phyloP scores from a whole-genome alignment of 1,284 basidiomycete species.

The Ceratobasidium papillatum region DNA sequence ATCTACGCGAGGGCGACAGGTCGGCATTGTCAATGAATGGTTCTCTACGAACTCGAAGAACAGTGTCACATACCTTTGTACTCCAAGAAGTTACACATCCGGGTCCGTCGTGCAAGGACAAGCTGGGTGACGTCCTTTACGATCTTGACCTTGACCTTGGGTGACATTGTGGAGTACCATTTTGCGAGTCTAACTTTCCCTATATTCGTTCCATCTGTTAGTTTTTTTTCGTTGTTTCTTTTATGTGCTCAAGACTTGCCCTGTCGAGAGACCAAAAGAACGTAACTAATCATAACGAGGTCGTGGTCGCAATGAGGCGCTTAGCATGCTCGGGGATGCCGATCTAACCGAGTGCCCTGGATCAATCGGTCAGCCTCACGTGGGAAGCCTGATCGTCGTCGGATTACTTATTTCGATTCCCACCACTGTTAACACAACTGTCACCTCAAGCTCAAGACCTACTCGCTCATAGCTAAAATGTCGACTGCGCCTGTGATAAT shows the following conservation, averaged over 20 bases:
- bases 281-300: conserved; percentile 78
- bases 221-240: background rate
- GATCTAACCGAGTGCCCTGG: background rate
- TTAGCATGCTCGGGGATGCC: background rate
- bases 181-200: conserved; percentile 98
- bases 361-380: conserved; percentile 30
- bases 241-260: conserved; percentile 59
- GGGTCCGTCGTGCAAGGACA: conserved; percentile 91
- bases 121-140: conserved; percentile 99
- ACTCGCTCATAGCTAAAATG: background rate
- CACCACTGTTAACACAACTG: conserved; percentile 2
- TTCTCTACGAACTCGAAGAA: background rate
- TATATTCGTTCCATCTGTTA: conserved; percentile 51
- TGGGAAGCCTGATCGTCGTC: background rate
- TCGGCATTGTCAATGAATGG: background rate
- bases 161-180: conserved; percentile 97
- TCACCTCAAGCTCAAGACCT: background rate
- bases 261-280: conserved; percentile 93
- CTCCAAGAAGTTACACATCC: conserved; percentile 99
- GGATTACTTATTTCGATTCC: background rate
- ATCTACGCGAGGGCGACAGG: conserved; percentile 56
- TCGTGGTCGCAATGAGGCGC: conserved; percentile 44
- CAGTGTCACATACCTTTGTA: conserved; percentile 84
- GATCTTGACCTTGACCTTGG: conserved; percentile 96
- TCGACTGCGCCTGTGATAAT: conserved; percentile 21